phyloP scores from a whole-genome alignment of 1,284 basidiomycete species.

The Schizophyllum commune region DNA sequence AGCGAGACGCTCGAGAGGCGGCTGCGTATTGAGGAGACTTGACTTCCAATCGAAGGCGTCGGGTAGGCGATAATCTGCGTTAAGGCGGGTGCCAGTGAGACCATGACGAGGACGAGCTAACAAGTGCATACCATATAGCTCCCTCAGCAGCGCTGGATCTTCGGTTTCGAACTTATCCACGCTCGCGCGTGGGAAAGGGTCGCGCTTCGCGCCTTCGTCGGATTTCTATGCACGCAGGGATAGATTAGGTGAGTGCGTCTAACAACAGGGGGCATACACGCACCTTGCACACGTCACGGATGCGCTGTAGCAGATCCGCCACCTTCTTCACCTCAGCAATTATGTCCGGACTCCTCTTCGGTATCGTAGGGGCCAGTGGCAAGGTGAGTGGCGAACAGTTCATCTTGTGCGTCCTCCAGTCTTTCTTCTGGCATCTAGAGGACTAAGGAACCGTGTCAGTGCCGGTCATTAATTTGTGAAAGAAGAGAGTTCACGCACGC shows the following conservation, averaged over 20 bases:
- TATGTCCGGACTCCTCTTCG: not conserved
- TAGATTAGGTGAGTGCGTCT: not conserved
- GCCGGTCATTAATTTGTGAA: too few species aligned
- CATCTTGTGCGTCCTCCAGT: not conserved
- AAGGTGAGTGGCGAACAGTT: not conserved
- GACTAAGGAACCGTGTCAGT: not conserved
- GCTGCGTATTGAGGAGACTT: not conserved
- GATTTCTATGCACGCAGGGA: not conserved
- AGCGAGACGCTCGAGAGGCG: not conserved
- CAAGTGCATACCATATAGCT: not conserved
- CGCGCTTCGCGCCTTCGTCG: not conserved
- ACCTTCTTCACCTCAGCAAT: not conserved
- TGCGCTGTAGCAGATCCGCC: not conserved
- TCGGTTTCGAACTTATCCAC: not conserved
- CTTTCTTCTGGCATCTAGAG: not conserved
- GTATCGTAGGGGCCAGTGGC: not conserved
- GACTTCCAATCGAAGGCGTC: not conserved
- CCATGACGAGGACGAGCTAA: not conserved
- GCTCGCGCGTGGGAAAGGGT: not conserved
- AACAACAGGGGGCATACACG: not conserved
- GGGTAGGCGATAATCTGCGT: not conserved
- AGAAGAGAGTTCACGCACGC: not conserved
- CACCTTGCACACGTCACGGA: not conserved
- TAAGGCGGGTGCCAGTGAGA: not conserved
- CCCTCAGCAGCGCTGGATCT: not conserved